phyloP scores from a whole-genome alignment of 23 red algal genomes.

The Agarophyton chilense region DNA sequence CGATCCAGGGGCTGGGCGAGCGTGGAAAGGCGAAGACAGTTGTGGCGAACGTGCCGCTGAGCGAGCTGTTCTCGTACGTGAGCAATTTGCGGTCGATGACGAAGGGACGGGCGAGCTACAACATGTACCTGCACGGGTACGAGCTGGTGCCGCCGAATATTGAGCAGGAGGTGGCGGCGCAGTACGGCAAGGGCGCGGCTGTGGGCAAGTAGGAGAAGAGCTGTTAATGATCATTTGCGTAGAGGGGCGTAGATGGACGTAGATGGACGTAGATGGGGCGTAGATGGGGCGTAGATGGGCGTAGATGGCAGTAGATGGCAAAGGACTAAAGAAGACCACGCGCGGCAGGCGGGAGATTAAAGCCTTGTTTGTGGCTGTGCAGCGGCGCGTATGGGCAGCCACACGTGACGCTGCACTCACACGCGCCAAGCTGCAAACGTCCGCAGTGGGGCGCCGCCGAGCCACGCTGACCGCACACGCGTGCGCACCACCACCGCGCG shows the following conservation, averaged over 20 bases:
- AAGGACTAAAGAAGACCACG: neutral
- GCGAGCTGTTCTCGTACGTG: conserved; percentile 97
- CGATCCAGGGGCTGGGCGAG: conserved; percentile 83
- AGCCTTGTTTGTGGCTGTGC: conserved; percentile 15
- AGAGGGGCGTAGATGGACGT: neutral
- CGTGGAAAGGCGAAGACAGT: conserved; percentile 89
- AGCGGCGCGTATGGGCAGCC: neutral
- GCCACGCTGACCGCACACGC: conserved; percentile 23
- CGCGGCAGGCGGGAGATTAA: neutral
- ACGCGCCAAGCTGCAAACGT: neutral
- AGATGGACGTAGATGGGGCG: neutral
- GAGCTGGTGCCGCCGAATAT: conserved; percentile 90
- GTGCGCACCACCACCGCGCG: too few relatives aligned
- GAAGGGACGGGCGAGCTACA: conserved; percentile 95
- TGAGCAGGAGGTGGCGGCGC: conserved; percentile 77
- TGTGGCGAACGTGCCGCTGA: conserved; percentile 87
- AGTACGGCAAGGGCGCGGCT: conserved; percentile 60
- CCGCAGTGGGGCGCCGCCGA: neutral
- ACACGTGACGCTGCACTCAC: neutral
- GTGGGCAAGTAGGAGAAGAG: neutral
- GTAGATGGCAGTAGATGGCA: neutral
- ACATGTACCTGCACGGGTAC: conserved; percentile 91
- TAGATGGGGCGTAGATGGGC: neutral
- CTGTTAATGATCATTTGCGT: neutral
- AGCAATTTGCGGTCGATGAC: conserved; percentile 88